Conservation (phyloP, 2,329 filamentous ascomycete genomes). For the Hypoxylon sp. region DNA sequence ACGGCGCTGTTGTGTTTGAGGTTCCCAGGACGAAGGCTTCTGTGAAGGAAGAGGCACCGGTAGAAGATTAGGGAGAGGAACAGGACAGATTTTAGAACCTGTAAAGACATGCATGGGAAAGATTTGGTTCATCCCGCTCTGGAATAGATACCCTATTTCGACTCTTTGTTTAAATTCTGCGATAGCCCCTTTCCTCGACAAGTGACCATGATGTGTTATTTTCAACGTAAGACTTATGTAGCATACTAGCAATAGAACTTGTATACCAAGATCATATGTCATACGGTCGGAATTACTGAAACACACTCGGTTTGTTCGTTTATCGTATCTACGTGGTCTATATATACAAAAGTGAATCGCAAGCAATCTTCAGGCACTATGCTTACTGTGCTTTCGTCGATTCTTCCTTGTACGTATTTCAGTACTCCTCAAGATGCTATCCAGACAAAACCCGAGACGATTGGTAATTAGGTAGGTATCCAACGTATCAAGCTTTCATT, state of each 20-base stretch:
- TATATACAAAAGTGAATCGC: constrained; percentile 10
- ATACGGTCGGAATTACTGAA: not conserved
- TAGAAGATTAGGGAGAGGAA: constrained; percentile 45
- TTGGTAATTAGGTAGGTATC: too few species aligned
- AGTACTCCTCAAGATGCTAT: not conserved
- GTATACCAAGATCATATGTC: not conserved
- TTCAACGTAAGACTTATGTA: not conserved
- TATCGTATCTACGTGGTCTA: not conserved
- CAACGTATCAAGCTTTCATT: constrained; percentile 57
- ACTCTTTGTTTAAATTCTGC: constrained; percentile 10
- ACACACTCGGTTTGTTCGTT: not conserved
- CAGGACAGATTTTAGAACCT: constrained; percentile 17
- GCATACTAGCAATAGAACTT: too few species aligned
- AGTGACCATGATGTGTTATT: not conserved
- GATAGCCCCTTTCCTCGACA: not conserved
- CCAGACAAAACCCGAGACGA: not conserved
- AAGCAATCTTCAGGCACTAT: constrained; percentile 1
- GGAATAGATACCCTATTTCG: constrained; percentile 40
- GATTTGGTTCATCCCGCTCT: constrained; percentile 20
- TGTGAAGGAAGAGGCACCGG: constrained; percentile 37
- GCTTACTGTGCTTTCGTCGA: not conserved
- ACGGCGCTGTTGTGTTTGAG: constrained; percentile 90
- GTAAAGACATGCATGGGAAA: constrained; percentile 19
- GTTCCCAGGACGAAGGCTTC: constrained; percentile 64
- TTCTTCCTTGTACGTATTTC: not conserved